Evolutionary conservation across 345 rosid species (phyloP).

Genomic region (Salix caprea): DNA sequence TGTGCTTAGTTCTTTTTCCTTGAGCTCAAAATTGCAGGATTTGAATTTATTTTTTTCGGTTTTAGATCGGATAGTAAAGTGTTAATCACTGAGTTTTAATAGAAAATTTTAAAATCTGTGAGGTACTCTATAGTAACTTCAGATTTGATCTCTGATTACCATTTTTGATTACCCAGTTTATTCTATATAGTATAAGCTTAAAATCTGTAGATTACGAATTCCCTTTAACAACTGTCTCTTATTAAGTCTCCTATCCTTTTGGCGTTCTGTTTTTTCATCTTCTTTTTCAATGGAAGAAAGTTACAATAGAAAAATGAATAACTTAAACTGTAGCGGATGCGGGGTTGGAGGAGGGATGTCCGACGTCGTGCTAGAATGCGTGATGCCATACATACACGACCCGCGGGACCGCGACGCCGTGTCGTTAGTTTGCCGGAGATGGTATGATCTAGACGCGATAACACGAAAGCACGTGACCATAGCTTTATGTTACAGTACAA

Average conservation of each 20-base stretch:
- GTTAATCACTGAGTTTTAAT: no score
- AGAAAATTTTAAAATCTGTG: slow-evolving; percentile 8
- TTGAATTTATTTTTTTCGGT: background rate
- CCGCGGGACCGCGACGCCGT: slow-evolving; percentile 70
- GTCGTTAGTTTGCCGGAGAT: slow-evolving; percentile 68
- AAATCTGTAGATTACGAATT: background rate
- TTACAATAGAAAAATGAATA: slow-evolving; percentile 28
- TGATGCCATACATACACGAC: slow-evolving; percentile 67
- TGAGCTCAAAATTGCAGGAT: no score
- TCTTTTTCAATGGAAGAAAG: slow-evolving; percentile 25
- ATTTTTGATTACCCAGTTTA: no score
- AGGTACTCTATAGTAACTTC: no score
- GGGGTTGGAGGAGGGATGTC: slow-evolving; percentile 19
- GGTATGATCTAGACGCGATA: slow-evolving; percentile 68
- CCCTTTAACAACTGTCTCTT: no score
- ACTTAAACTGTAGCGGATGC: background rate
- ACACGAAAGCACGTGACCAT: slow-evolving; percentile 84
- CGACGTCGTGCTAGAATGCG: slow-evolving; percentile 55
- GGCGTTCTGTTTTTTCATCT: background rate
- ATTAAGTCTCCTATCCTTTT: no score
- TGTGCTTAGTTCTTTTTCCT: no score
- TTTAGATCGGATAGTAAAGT: background rate
- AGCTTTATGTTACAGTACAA: slow-evolving; percentile 71
- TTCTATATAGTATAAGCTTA: background rate
- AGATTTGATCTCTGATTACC: background rate